Evolutionary conservation across 352 stramenopile species (phyloP), one percentile per base, ranked within the genome.

Genomic region (Phytopythium sindhum): DNA sequence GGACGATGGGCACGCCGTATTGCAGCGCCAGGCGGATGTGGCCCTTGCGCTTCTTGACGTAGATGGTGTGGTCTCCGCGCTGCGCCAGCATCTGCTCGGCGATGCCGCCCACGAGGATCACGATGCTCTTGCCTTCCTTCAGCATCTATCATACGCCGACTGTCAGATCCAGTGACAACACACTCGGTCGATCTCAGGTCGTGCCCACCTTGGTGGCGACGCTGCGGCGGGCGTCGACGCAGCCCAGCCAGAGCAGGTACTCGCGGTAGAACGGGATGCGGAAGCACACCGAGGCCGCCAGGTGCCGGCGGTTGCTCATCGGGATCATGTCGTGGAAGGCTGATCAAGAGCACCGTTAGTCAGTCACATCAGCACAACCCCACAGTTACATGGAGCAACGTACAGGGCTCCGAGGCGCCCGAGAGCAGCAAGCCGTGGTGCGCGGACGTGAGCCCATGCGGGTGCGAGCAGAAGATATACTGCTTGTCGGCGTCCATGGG

Each of bases 11-110:
- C 1, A 87, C 74, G 53, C 87, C 87, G 55, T 90, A 85, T 69
- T 90, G 82, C 24, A 95, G 66, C 44, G 87, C 77, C 24, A 95
- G 56, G 28, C 86, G 86, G 52, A 93, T 79, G 58, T 92, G 84
- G n/a, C 87, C 85, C 64, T 94, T 95, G 67, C 87, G 81, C 54
- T 91, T 82, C 62, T 88, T 87, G 60, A 83, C 78, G 70, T 91
- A 92, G 55, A 95, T 77, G 29, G 74, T 83, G 45, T 95, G 86
- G 47, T 93, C 77, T 37, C 80, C 77, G 19, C 72, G 73, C 59
- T 89, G 66, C 47, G 84, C 86, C 24, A 93, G 64, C 85, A 95
- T 91, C 68, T 95, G 84, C 79, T 95, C 86, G 19, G 81, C 67
- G 69, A 93, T 92, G 35, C 85, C 84, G 5, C 86, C 85, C 42